These are phyloP conservation scores for Skeletonema grethae DNA, from an alignment of 108 stramenopile genomes.

Conservation along the genomic window DNA sequence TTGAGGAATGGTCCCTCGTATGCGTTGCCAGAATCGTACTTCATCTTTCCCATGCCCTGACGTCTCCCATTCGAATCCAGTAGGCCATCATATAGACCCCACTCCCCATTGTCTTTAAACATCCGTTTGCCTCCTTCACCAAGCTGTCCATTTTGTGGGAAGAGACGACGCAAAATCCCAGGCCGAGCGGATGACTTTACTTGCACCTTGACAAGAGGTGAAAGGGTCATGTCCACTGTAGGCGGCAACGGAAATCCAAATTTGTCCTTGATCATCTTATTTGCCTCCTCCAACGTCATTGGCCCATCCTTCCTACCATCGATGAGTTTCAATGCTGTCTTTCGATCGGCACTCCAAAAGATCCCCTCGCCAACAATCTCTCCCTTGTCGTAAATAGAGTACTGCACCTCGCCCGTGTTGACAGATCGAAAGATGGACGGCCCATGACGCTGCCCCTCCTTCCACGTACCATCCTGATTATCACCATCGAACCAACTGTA, in stretches of 20 bases:
- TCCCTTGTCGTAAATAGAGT: slow-evolving; percentile 28
- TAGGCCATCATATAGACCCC: slow-evolving; percentile 27
- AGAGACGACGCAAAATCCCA: slow-evolving; percentile 20
- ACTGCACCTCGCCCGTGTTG: slow-evolving; percentile 29
- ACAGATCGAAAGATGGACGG: slow-evolving; percentile 23
- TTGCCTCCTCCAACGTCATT: slow-evolving; percentile 24
- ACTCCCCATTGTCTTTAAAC: slow-evolving; percentile 43
- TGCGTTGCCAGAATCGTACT: slow-evolving; percentile 13
- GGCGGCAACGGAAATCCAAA: slow-evolving; percentile 23
- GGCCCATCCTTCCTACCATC: slow-evolving; percentile 18
- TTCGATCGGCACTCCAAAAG: slow-evolving; percentile 22
- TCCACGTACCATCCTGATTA: slow-evolving; percentile 22
- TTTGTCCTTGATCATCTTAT: slow-evolving; percentile 17
- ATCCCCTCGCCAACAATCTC: slow-evolving; percentile 23
- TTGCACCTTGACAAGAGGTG: background rate
- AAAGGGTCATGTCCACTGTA: background rate
- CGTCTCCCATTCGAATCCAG: slow-evolving; percentile 15
- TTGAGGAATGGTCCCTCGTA: slow-evolving; percentile 30
- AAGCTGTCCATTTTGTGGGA: slow-evolving; percentile 17
- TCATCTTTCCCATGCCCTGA: slow-evolving; percentile 25
- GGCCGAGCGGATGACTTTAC: background rate
- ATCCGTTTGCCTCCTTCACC: slow-evolving; percentile 17
- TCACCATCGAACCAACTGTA: slow-evolving; percentile 32
- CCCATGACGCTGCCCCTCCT: slow-evolving; percentile 17
- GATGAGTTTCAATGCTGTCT: slow-evolving; percentile 15